A percentile compares a stretch with the other conserved stretches of the same genome.
phyloP scores from a whole-genome alignment of 2,329 filamentous ascomycete genomes.

The Calonectria pseudoturangicola region DNA sequence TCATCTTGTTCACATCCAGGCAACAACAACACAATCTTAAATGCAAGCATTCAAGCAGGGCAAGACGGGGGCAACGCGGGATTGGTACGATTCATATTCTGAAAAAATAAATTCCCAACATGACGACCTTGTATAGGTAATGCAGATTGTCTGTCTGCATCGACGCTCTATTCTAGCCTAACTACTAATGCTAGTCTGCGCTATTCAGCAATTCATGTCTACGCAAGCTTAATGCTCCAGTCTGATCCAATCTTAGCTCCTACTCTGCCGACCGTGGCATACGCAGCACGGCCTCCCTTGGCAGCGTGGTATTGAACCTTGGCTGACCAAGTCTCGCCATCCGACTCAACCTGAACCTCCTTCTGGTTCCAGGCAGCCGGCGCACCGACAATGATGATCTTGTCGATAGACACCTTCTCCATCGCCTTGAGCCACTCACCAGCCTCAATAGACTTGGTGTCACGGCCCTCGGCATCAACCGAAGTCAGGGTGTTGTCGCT shows the following conservation, averaged over 20 bases:
- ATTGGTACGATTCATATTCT: constrained; percentile 6
- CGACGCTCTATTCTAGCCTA: constrained; percentile 48
- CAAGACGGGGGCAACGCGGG: too few relatives aligned
- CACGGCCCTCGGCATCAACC: constrained; percentile 76
- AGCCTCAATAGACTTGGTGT: constrained; percentile 71
- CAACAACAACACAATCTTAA: constrained; percentile 18
- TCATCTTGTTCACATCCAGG: neutral
- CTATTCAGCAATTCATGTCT: constrained; percentile 31
- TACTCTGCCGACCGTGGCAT: constrained; percentile 71
- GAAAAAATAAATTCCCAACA: constrained; percentile 6
- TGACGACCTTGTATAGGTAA: constrained; percentile 34
- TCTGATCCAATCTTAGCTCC: constrained; percentile 72
- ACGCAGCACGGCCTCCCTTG: constrained; percentile 68
- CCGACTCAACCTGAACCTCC: constrained; percentile 74
- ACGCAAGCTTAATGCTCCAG: constrained; percentile 67
- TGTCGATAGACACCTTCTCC: constrained; percentile 86
- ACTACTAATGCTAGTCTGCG: constrained; percentile 38
- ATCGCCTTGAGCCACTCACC: constrained; percentile 87
- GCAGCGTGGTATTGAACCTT: constrained; percentile 76
- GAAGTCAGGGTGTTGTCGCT: constrained; percentile 78
- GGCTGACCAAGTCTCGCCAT: constrained; percentile 72
- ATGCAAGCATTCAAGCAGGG: neutral
- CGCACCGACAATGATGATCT: constrained; percentile 88
- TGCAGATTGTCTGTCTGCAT: constrained; percentile 35
- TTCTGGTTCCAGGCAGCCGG: constrained; percentile 82